Evolutionary conservation across 306 rosid species (phyloP).

Genomic region (Gynostemma pentaphyllum): DNA sequence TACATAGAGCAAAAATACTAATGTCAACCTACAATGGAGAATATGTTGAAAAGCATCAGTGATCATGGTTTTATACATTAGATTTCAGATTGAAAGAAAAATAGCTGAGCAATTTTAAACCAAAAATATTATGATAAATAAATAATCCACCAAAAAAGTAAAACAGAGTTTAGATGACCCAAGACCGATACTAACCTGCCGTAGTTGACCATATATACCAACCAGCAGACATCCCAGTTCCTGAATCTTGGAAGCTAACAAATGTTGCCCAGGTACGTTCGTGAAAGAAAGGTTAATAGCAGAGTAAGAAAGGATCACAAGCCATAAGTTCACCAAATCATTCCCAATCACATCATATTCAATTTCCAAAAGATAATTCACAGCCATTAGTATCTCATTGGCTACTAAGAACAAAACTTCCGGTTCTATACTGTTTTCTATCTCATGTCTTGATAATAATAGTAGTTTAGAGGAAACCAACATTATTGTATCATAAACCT

Average conservation of each 20-base stretch:
- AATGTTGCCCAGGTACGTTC: constrained; percentile 23
- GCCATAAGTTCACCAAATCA: constrained; percentile 62
- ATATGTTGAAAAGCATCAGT: background rate
- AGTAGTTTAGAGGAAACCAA: constrained; percentile 35
- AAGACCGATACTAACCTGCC: constrained; percentile 58
- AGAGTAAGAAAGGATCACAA: constrained; percentile 43
- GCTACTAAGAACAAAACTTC: constrained; percentile 27
- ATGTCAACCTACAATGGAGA: constrained; percentile 55
- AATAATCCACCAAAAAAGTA: background rate
- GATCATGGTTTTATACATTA: background rate
- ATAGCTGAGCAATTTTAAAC: background rate
- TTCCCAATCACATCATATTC: constrained; percentile 74
- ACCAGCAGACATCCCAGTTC: constrained; percentile 58
- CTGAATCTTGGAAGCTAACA: constrained; percentile 31
- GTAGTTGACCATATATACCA: constrained; percentile 68
- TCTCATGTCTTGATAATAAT: constrained; percentile 24
- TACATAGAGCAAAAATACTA: constrained; percentile 61
- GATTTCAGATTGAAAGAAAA: background rate
- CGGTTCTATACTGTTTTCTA: constrained; percentile 15
- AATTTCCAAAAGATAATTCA: constrained; percentile 64
- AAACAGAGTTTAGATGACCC: constrained; percentile 5
- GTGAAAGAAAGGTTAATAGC: constrained; percentile 28
- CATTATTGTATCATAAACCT: constrained; percentile 36
- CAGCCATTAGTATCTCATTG: constrained; percentile 44
- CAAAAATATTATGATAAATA: background rate